A percentile compares a stretch with the other conserved stretches of the same genome.
Evolutionary conservation across 2,329 filamentous ascomycete species (phyloP).

Genomic region (Ascochyta rabiei): DNA sequence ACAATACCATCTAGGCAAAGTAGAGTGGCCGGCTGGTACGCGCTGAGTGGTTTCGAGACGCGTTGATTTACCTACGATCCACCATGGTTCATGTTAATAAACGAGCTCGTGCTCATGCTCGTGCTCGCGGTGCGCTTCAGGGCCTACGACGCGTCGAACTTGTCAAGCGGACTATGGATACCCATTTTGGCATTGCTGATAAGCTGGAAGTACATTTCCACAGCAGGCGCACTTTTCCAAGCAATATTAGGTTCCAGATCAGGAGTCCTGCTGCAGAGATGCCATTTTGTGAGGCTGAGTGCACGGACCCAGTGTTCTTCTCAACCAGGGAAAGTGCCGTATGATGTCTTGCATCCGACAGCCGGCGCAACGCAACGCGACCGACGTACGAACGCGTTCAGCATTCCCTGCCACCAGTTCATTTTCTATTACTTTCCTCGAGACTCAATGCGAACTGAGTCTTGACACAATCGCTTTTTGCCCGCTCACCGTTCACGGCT

Average conservation of each 20-base stretch:
- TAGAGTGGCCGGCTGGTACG: not conserved
- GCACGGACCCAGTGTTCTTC: constrained; percentile 14
- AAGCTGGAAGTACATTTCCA: no score
- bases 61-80: constrained; percentile 9
- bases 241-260: not conserved
- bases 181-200: no score
- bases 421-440: constrained; percentile 21
- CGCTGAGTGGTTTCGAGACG: constrained; percentile 4
- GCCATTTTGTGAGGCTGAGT: constrained; percentile 1
- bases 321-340: constrained; percentile 15
- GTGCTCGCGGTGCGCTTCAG: not conserved
- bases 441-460: constrained; percentile 19
- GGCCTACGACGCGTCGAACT: constrained; percentile 6
- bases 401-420: constrained; percentile 40
- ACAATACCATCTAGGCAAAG: not conserved
- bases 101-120: constrained; percentile 11
- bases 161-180: not conserved
- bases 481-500: not conserved
- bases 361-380: constrained; percentile 11
- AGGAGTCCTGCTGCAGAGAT: not conserved
- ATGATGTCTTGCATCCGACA: constrained; percentile 12
- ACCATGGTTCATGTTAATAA: constrained; percentile 9
- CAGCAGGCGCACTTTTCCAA: not conserved
- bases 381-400: constrained; percentile 17
- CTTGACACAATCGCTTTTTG: constrained; percentile 13